Conservation (phyloP, 2,329 filamentous ascomycete species). For the Aspergillus melleus region DNA sequence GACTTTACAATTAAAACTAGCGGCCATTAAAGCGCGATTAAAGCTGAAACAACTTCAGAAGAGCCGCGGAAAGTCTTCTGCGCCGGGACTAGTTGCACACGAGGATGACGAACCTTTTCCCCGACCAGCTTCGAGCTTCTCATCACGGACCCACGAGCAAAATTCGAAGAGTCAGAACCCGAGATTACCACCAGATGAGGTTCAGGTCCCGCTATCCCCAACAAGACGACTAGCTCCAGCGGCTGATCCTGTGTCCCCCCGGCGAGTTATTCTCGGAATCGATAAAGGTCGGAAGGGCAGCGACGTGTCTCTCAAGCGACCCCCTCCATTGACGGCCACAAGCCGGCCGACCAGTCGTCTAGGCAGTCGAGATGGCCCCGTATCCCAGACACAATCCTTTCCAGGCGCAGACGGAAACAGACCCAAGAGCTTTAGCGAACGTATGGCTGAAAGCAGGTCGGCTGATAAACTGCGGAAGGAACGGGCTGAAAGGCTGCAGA, state of each 20-base stretch:
- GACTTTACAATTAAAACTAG: conserved; percentile 78
- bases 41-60: conserved; percentile 85
- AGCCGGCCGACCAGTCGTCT: conserved; percentile 34
- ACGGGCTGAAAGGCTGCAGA: conserved; percentile 37
- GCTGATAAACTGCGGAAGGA: conserved; percentile 41
- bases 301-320: conserved; percentile 81
- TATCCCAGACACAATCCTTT: conserved; percentile 27
- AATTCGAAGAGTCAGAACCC: conserved; percentile 15
- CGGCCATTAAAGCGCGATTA: conserved; percentile 83
- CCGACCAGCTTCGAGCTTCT: conserved; percentile 26
- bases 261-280: conserved; percentile 78
- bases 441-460: conserved; percentile 68
- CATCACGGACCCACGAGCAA: conserved; percentile 21
- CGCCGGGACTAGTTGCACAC: conserved; percentile 19
- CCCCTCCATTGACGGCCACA: conserved; percentile 39
- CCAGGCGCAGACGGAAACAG: conserved; percentile 27
- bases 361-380: conserved; percentile 27
- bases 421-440: conserved; percentile 75
- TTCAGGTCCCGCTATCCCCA: conserved; percentile 79
- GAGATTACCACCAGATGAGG: conserved; percentile 28
- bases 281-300: conserved; percentile 80
- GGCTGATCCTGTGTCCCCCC: conserved; percentile 69
- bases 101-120: conserved; percentile 22
- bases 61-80: conserved; percentile 33
- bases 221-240: conserved; percentile 51